Percentiles rank a stretch among this genome's conserved stretches.
Evolutionary conservation across 129 eudicot genomes (phyloP).

Genomic region (Apium graveolens): DNA sequence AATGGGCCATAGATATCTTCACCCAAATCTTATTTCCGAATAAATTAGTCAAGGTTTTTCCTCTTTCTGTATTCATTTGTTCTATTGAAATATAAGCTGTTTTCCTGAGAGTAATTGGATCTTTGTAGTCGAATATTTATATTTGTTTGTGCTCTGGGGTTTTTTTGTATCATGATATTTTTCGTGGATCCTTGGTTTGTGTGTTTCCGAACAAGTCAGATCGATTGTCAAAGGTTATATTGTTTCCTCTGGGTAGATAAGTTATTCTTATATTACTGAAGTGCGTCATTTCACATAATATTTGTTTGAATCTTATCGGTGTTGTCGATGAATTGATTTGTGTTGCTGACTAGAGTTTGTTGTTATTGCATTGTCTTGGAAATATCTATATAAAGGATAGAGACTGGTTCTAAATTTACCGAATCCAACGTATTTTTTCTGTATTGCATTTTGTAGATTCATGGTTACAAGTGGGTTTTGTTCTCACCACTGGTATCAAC

Average conservation of each 20-base stretch:
- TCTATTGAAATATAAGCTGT: background rate
- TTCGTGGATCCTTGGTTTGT: background rate
- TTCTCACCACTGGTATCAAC: conserved; percentile 92
- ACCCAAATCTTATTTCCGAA: background rate
- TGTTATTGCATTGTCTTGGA: background rate
- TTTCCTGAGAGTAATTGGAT: background rate
- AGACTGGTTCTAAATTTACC: background rate
- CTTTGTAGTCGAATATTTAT: background rate
- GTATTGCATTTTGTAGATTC: conserved; percentile 56
- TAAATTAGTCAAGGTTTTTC: conserved; percentile 43
- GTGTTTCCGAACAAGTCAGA: background rate
- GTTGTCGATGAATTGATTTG: background rate
- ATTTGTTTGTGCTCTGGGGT: background rate
- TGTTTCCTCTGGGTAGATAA: background rate
- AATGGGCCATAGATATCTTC: background rate
- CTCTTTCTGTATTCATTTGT: background rate
- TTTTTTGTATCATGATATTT: background rate
- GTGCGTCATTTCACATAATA: background rate
- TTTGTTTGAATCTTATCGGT: background rate
- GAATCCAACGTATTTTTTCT: background rate
- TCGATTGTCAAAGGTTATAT: background rate
- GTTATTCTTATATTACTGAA: background rate
- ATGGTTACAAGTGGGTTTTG: conserved; percentile 92
- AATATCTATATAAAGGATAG: background rate
- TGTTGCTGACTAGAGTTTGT: background rate